phyloP scores from a whole-genome alignment of 2,329 filamentous ascomycete genomes.

The Ceratocystis ficicola region DNA sequence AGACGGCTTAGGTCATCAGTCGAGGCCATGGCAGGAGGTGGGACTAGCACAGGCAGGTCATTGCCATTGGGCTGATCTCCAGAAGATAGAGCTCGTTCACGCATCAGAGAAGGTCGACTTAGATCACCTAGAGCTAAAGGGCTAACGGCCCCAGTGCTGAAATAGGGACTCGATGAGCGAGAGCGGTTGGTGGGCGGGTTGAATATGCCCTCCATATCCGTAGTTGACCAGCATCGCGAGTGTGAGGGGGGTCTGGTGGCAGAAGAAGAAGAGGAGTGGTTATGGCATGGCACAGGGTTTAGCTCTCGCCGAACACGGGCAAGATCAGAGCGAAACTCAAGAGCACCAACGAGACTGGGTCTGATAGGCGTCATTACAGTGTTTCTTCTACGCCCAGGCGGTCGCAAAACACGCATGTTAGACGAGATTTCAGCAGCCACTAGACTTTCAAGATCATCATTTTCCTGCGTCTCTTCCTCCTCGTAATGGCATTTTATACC shows the following conservation, averaged over 20 bases:
- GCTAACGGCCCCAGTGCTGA: background rate
- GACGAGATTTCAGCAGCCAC: conserved; percentile 73
- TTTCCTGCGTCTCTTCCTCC: conserved; percentile 33
- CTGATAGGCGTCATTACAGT: conserved; percentile 69
- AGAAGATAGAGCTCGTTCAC: conserved; percentile 37
- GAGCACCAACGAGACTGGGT: conserved; percentile 80
- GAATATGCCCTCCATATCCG: conserved; percentile 19
- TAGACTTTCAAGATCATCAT: conserved; percentile 48
- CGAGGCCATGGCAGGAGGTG: conserved; percentile 1
- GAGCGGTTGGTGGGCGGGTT: conserved; percentile 3
- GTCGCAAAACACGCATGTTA: conserved; percentile 79
- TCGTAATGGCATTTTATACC: conserved; percentile 26
- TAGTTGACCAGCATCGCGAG: conserved; percentile 14
- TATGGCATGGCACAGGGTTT: conserved; percentile 2
- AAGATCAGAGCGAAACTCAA: conserved; percentile 86
- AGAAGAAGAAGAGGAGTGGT: conserved; percentile 25
- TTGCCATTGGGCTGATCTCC: conserved; percentile 29
- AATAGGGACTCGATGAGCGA: conserved; percentile 10
- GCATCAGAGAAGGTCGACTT: conserved; percentile 3
- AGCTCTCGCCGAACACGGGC: conserved; percentile 60
- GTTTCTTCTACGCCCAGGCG: conserved; percentile 50
- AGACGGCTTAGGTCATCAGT: conserved; percentile 13
- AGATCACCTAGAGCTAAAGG: background rate
- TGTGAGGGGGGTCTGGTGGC: conserved; percentile 5
- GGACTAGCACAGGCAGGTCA: conserved; percentile 6